A percentile compares a stretch with the other conserved stretches of the same genome.
These are phyloP conservation scores for Leccinum proximum DNA, from an alignment of 1,284 basidiomycete genomes.

Conservation along the genomic window DNA sequence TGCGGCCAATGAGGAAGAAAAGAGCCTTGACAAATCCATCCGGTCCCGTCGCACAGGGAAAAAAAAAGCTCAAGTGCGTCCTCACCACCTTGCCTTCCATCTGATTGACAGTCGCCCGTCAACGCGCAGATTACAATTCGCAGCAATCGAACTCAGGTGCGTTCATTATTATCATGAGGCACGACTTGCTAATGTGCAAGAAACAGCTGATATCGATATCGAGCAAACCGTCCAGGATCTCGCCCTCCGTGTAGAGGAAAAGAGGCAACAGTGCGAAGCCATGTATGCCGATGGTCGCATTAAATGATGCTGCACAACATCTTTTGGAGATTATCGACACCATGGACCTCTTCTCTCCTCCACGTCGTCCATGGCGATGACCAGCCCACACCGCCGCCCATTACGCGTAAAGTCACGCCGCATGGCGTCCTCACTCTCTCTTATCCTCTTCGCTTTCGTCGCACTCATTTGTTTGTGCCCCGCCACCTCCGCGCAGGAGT, in stretches of 20 bases:
- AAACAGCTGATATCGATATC: too few relatives aligned
- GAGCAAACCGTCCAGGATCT: too few relatives aligned
- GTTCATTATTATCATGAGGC: too few relatives aligned
- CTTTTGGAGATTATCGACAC: too few relatives aligned
- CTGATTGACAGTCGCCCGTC: not conserved
- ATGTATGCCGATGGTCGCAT: too few relatives aligned
- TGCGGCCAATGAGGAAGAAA: not conserved
- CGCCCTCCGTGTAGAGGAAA: too few relatives aligned
- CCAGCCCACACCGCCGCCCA: conserved; percentile 39
- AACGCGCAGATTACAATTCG: not conserved
- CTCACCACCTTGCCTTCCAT: not conserved
- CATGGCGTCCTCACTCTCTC: conserved; percentile 60
- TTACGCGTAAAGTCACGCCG: conserved; percentile 57
- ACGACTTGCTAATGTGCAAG: too few relatives aligned
- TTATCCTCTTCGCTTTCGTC: conserved; percentile 61
- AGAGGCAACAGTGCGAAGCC: too few relatives aligned
- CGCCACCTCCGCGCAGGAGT: conserved; percentile 54
- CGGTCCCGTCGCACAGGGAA: not conserved
- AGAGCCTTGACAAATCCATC: not conserved
- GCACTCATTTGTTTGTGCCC: conserved; percentile 65
- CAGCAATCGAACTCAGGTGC: not conserved
- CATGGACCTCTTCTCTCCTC: conserved; percentile 5
- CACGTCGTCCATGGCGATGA: conserved; percentile 32
- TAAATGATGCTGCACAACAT: too few relatives aligned
- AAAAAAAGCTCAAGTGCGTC: not conserved